Base-by-base conservation (phyloP, 2,329 filamentous ascomycete genomes). In the Rugonectria rugulosa region DNA sequence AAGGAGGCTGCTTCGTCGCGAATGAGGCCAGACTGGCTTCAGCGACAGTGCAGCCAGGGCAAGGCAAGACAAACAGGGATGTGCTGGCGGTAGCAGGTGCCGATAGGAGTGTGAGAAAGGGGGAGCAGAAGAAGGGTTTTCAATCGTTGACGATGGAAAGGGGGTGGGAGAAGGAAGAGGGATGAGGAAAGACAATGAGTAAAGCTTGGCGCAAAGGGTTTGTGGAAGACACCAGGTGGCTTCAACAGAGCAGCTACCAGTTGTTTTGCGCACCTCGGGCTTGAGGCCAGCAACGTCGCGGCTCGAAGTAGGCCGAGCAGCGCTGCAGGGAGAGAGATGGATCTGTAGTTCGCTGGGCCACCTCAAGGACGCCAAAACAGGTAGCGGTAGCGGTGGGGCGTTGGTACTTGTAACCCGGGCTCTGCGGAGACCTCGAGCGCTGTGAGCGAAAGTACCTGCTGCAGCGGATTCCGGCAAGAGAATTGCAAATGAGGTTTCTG, bases 11-110 rank as follows among this genome's bases (percentile, higher is more conserved):
- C 48, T 59, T 52, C 58, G 57, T 63, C 62, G 65, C 62, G 65
- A 64, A 67, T 69, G 61, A 69, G 69, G 69, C 69, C 69, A 71
- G 69, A 61, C 64, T 70, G 68, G 68, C 68, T 70, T 65, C 49
- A 70, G 59, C 50, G 55, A 56, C 45, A 41, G 54, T 48, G 59
- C 60, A 55, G 53, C 56, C 58, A 40, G 57, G 47, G 57, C 53
- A 38, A 49, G 24, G 21, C 26, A 41, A 50, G 26, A 31, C 40
- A 45, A 53, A 29, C 53, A 59, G 51, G 53, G 48, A 46, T 62
- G 43, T 45, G 55, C 45, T 42, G 42, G 62, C 41, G 31, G n/a
- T 34, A 48, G 40, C 56, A 15, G 42, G 40, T 19, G 43, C 42
- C 36, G 21, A 36, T 14, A 20, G 48, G 42, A 32, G 29, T 32